Evolutionary conservation across 2,329 filamentous ascomycete genomes (phyloP).

Genomic region (Epicoccum nigrum): DNA sequence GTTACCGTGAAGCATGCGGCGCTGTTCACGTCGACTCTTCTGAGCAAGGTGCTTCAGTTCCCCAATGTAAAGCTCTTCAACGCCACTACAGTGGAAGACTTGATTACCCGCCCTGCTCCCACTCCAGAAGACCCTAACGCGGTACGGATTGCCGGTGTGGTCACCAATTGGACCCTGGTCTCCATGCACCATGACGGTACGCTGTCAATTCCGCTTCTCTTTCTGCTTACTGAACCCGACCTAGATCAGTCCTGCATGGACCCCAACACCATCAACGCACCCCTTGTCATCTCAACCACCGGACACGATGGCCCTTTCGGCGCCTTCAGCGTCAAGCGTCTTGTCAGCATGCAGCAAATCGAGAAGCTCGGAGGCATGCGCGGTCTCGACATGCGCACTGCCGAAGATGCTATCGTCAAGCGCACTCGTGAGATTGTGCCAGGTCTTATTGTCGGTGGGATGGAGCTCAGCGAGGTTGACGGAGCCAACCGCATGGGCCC

Average conservation of each 20-base stretch:
- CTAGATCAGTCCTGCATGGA: conserved; percentile 94
- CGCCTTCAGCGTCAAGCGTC: conserved; percentile 87
- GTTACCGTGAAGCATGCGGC: conserved; percentile 95
- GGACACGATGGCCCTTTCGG: conserved; percentile 92
- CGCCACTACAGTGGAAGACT: conserved; percentile 87
- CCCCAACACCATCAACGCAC: conserved; percentile 94
- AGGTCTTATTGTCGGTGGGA: conserved; percentile 89
- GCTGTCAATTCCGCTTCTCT: not conserved
- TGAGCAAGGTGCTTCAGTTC: conserved; percentile 81
- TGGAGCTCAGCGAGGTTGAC: conserved; percentile 91
- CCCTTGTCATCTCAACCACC: conserved; percentile 85
- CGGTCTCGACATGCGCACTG: conserved; percentile 87
- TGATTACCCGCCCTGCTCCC: conserved; percentile 75
- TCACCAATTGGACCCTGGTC: conserved; percentile 95
- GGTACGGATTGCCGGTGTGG: conserved; percentile 82
- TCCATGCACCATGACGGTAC: conserved; percentile 60
- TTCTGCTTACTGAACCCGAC: not conserved
- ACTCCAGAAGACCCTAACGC: conserved; percentile 52
- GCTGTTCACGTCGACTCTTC: conserved; percentile 85
- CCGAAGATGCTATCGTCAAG: conserved; percentile 94
- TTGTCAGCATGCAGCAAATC: conserved; percentile 85
- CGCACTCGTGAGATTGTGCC: conserved; percentile 85
- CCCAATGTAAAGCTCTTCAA: conserved; percentile 98
- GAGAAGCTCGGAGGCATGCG: conserved; percentile 90
- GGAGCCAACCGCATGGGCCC: conserved; percentile 91